phyloP scores from a whole-genome alignment of 164 flowering plant genomes.

The Cinnamomum chago region DNA sequence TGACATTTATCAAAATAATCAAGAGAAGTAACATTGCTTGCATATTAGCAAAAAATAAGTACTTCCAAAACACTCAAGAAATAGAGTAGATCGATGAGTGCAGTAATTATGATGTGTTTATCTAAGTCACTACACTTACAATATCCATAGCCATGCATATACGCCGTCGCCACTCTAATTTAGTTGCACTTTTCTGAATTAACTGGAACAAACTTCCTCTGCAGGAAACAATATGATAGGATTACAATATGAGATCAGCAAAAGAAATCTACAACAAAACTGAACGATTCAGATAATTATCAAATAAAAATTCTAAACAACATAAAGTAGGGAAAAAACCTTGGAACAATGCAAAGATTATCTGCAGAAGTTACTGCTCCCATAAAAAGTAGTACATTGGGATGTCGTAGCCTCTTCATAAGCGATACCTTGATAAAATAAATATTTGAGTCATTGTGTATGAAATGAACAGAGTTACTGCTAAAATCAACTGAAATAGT shows the following conservation, averaged over 20 bases:
- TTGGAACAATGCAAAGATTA: slow-evolving; percentile 88
- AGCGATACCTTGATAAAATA: slow-evolving; percentile 57
- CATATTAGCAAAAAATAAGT: too few relatives aligned
- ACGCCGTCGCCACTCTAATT: slow-evolving; percentile 77
- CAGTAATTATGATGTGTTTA: too few relatives aligned
- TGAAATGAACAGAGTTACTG: too few relatives aligned
- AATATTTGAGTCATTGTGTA: background rate
- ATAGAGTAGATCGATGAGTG: too few relatives aligned
- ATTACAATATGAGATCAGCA: too few relatives aligned
- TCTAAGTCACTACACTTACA: slow-evolving; percentile 41
- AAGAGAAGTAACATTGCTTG: too few relatives aligned
- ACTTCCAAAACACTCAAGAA: too few relatives aligned
- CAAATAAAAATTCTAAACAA: background rate
- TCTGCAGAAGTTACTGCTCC: slow-evolving; percentile 95
- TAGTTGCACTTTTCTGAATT: slow-evolving; percentile 57
- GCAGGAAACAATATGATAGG: slow-evolving; percentile 16
- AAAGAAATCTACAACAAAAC: too few relatives aligned
- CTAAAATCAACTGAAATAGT: too few relatives aligned
- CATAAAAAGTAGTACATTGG: slow-evolving; percentile 99
- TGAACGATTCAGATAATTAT: background rate
- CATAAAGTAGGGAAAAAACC: slow-evolving; percentile 43
- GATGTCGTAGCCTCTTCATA: slow-evolving; percentile 89
- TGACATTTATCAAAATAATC: too few relatives aligned
- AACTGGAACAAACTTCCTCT: slow-evolving; percentile 90
- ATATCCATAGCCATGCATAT: slow-evolving; percentile 84